phyloP scores from a whole-genome alignment of 192 early-diverging fungal genomes.

The Coemansia guatemalensis region DNA sequence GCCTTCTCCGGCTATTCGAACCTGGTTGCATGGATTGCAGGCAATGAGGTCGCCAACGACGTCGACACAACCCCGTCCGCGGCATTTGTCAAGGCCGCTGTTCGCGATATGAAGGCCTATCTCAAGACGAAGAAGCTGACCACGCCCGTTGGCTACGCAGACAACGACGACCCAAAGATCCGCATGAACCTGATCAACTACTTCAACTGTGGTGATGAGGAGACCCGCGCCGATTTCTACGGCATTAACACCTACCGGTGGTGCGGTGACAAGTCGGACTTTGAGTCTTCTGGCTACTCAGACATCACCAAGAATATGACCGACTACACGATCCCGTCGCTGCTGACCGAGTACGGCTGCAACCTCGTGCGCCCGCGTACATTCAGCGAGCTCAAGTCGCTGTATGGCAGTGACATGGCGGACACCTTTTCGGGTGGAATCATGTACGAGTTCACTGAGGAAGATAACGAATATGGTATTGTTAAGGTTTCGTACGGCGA shows the following conservation, averaged over 20 bases:
- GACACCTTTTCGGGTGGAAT: slow-evolving; percentile 67
- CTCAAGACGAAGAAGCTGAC: slow-evolving; percentile 53
- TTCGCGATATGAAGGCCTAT: slow-evolving; percentile 68
- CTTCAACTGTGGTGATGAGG: slow-evolving; percentile 66
- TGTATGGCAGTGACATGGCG: slow-evolving; percentile 72
- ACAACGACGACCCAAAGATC: slow-evolving; percentile 72
- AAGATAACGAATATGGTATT: slow-evolving; percentile 73
- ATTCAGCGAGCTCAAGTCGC: slow-evolving; percentile 66
- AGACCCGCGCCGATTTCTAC: slow-evolving; percentile 66
- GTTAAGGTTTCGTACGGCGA: slow-evolving; percentile 54
- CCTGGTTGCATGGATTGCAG: slow-evolving; percentile 67
- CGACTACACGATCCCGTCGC: slow-evolving; percentile 62
- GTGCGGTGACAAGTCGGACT: slow-evolving; percentile 65
- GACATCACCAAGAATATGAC: slow-evolving; percentile 62
- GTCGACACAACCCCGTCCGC: slow-evolving; percentile 61
- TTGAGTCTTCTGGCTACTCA: slow-evolving; percentile 66
- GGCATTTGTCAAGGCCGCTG: slow-evolving; percentile 65
- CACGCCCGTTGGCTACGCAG: slow-evolving; percentile 75
- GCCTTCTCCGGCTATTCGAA: slow-evolving; percentile 67
- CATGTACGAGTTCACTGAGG: slow-evolving; percentile 75
- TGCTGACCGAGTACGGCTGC: slow-evolving; percentile 80
- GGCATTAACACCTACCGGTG: slow-evolving; percentile 78
- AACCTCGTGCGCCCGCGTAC: slow-evolving; percentile 64
- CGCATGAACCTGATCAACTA: slow-evolving; percentile 64
- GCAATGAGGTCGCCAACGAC: slow-evolving; percentile 73